These are phyloP conservation scores for Gentiana macrophylla DNA, from an alignment of 257 asterid species.

Conservation along the genomic window DNA sequence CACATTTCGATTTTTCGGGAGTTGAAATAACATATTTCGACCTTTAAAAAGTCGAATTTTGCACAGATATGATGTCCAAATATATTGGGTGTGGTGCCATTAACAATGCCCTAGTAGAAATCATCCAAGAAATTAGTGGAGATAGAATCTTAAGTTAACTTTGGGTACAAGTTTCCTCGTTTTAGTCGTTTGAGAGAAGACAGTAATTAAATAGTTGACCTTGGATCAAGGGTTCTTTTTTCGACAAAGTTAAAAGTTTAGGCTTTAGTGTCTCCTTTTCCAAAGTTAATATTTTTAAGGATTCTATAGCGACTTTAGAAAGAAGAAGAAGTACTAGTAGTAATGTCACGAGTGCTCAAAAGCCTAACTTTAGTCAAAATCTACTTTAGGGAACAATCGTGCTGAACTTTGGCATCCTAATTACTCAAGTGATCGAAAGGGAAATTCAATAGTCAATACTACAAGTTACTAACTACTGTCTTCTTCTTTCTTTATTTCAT, in stretches of 20 bases:
- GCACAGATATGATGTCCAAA: too few species aligned
- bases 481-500: too few species aligned
- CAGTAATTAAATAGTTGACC: constrained; percentile 15
- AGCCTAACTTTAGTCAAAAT: constrained; percentile 13
- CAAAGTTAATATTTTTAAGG: not conserved
- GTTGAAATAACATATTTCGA: too few species aligned
- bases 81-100: too few species aligned
- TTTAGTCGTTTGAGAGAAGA: not conserved
- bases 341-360: constrained; percentile 14
- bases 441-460: not conserved
- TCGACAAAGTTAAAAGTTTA: constrained; percentile 10
- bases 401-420: constrained; percentile 2
- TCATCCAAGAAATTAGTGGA: constrained; percentile 1
- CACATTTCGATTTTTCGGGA: too few species aligned
- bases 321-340: not conserved
- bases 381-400: constrained; percentile 8
- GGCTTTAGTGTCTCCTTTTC: constrained; percentile 4
- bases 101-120: not conserved
- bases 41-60: too few species aligned
- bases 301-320: constrained; percentile 3
- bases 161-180: constrained; percentile 5
- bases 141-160: constrained; percentile 3
- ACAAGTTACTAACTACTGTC: too few species aligned
- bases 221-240: constrained; percentile 1
- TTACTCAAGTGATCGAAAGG: constrained; percentile 3